Evolutionary conservation across 139 green algal species (phyloP).

Genomic region (Chlorella vulgaris): DNA sequence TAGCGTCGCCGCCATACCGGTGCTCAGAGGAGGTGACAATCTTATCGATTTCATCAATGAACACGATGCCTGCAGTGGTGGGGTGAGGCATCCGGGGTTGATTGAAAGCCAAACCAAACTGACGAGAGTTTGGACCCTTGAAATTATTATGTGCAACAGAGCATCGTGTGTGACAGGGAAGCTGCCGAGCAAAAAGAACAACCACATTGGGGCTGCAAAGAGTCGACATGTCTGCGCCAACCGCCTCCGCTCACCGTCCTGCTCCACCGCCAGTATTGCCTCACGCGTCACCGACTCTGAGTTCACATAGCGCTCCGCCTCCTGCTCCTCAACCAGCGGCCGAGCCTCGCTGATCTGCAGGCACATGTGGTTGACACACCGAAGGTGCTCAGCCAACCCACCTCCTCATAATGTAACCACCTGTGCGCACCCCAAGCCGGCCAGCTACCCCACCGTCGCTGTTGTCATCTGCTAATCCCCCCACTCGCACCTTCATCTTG

Average conservation of each 20-base stretch:
- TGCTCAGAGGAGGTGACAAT: slow-evolving; percentile 80
- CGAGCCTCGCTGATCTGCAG: slow-evolving; percentile 74
- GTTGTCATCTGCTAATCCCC: too few relatives aligned
- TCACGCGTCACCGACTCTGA: slow-evolving; percentile 73
- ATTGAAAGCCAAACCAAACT: too few relatives aligned
- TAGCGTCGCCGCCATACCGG: slow-evolving; percentile 65
- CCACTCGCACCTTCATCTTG: slow-evolving; percentile 55
- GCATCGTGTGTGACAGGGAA: not conserved
- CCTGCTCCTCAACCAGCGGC: slow-evolving; percentile 76
- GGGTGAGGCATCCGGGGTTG: not conserved
- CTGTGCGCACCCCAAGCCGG: too few relatives aligned
- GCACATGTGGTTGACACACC: not conserved
- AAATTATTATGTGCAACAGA: too few relatives aligned
- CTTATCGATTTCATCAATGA: slow-evolving; percentile 99
- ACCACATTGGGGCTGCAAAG: not conserved
- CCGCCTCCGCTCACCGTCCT: slow-evolving; percentile 50
- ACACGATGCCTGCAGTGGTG: slow-evolving; percentile 79
- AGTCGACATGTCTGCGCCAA: not conserved
- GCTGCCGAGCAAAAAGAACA: not conserved
- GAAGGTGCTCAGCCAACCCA: not conserved
- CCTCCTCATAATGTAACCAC: too few relatives aligned
- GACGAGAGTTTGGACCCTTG: too few relatives aligned
- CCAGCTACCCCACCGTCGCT: too few relatives aligned
- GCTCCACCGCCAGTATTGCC: slow-evolving; percentile 70
- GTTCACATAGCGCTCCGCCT: slow-evolving; percentile 82